Evolutionary conservation across 2,329 filamentous ascomycete genomes (phyloP).

Genomic region (Leptographium wingfieldii): DNA sequence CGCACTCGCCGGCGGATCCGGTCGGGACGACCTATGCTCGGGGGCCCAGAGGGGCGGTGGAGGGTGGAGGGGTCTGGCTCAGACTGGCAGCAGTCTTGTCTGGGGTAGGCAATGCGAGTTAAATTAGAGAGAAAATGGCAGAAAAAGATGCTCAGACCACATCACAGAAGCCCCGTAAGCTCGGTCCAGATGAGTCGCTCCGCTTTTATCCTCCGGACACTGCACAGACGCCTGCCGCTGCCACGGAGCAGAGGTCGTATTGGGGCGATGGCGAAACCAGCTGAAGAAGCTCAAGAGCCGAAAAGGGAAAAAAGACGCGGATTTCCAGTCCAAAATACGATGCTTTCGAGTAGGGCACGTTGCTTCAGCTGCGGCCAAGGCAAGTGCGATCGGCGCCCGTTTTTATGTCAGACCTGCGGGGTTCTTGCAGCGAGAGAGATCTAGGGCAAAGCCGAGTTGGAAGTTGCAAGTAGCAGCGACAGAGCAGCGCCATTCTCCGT

Average conservation of each 20-base stretch:
- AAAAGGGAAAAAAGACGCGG: too few species aligned
- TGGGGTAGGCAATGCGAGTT: too few species aligned
- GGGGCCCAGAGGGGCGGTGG: background rate
- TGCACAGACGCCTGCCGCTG: background rate
- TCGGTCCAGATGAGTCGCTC: background rate
- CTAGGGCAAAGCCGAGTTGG: too few species aligned
- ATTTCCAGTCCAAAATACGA: too few species aligned
- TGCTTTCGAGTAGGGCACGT: background rate
- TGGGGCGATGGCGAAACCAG: too few species aligned
- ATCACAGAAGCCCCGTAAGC: too few species aligned
- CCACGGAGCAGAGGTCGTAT: background rate
- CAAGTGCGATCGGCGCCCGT: background rate
- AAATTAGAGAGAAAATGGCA: background rate
- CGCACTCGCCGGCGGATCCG: too few species aligned
- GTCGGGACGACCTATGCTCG: too few species aligned
- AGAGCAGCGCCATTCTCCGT: too few species aligned
- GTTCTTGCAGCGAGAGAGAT: too few species aligned
- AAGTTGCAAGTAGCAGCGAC: too few species aligned
- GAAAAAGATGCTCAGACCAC: background rate
- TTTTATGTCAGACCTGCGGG: background rate
- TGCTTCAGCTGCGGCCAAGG: background rate
- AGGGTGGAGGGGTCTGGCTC: constrained; percentile 27
- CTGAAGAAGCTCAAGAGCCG: too few species aligned
- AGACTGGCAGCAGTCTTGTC: background rate
- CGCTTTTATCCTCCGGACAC: background rate